Evolutionary conservation across 495 filamentous ascomycete genomes (phyloP).

Genomic region (Daldinia childiae): DNA sequence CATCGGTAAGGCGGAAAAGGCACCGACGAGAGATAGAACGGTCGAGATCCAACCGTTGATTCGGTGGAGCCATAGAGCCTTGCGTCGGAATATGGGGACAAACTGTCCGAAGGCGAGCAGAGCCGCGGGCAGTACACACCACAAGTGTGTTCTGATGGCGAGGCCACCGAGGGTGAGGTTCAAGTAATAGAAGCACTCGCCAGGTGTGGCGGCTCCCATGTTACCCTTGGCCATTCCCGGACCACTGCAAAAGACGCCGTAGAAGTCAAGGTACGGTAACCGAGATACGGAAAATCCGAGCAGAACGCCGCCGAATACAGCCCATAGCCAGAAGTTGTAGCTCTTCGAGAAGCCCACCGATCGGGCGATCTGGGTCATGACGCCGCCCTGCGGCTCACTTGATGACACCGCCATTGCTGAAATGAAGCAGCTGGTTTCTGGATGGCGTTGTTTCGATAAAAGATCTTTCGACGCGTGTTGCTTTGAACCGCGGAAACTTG

Average conservation of each 20-base stretch:
- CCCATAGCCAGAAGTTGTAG: constrained; percentile 55
- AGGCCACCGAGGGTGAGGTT: constrained; percentile 39
- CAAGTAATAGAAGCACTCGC: constrained; percentile 62
- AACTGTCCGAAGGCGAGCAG: constrained; percentile 62
- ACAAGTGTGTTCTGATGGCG: constrained; percentile 61
- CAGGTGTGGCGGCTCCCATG: constrained; percentile 47
- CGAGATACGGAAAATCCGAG: constrained; percentile 45
- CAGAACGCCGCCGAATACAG: constrained; percentile 46
- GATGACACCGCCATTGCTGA: constrained; percentile 23
- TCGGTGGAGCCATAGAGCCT: constrained; percentile 57
- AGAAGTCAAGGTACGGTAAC: constrained; percentile 51
- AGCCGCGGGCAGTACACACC: constrained; percentile 54
- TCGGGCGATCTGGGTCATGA: constrained; percentile 42
- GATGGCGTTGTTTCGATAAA: neutral
- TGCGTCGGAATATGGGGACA: constrained; percentile 60
- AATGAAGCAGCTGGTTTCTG: constrained; percentile 1
- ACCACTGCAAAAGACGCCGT: constrained; percentile 39
- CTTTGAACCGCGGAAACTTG: neutral
- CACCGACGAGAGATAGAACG: constrained; percentile 51
- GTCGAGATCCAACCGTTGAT: constrained; percentile 62
- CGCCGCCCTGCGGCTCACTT: neutral
- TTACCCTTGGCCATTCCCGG: constrained; percentile 4
- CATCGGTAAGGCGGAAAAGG: constrained; percentile 57
- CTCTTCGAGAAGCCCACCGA: constrained; percentile 52
- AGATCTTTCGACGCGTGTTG: constrained; percentile 1